Conservation (phyloP, 805 yeast species). For the Schizosaccharomyces osmophilus region DNA sequence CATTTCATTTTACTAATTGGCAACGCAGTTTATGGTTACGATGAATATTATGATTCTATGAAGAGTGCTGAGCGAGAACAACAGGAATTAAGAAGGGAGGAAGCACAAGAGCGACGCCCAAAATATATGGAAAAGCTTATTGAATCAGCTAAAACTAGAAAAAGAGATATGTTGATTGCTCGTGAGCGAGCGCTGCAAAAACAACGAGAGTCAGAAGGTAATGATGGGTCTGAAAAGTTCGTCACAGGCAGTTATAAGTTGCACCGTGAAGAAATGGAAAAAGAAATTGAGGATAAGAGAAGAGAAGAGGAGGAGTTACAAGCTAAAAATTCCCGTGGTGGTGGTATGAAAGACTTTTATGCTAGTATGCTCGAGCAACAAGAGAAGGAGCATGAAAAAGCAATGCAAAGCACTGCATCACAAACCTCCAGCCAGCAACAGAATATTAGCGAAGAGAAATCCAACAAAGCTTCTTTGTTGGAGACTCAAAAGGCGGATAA, state of each 20-base stretch:
- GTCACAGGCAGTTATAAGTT: conserved; percentile 25
- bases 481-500: neutral
- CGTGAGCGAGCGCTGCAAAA: conserved; percentile 17
- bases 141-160: conserved; percentile 22
- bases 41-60: conserved; percentile 24
- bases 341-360: conserved; percentile 8
- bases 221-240: conserved; percentile 19
- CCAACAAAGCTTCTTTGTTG: neutral
- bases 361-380: conserved; percentile 8
- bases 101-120: conserved; percentile 9
- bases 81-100: conserved; percentile 2
- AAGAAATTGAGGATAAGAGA: conserved; percentile 8
- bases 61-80: conserved; percentile 11
- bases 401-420: neutral
- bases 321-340: neutral
- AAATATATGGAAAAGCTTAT: conserved; percentile 21
- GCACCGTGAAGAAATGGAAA: conserved; percentile 15
- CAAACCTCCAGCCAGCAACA: too few relatives aligned
- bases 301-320: conserved; percentile 3
- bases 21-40: conserved; percentile 18
- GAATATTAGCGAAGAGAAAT: too few relatives aligned
- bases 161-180: conserved; percentile 21
- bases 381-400: conserved; percentile 7
- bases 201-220: conserved; percentile 20
- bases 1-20: neutral